Evolutionary conservation across 192 early-diverging fungal genomes (phyloP).

Genomic region (Entomortierella beljakovae): DNA sequence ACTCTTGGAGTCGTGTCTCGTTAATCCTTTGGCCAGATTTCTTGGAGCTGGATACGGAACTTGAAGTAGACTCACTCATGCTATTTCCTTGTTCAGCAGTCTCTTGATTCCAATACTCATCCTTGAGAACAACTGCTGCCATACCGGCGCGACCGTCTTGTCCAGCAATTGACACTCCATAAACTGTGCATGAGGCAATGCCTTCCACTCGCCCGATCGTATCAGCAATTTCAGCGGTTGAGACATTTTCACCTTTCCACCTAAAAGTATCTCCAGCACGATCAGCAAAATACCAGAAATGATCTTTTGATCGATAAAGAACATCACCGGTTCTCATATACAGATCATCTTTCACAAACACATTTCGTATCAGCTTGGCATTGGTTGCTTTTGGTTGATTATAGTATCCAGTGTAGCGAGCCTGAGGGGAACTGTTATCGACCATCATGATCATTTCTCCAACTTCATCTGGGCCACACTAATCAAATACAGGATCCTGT

Average conservation of each 20-base stretch:
- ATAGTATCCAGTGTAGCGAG: constrained; percentile 63
- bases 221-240: constrained; percentile 71
- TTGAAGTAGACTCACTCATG: not conserved
- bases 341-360: constrained; percentile 69
- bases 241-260: constrained; percentile 76
- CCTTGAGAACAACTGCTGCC: constrained; percentile 67
- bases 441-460: constrained; percentile 62
- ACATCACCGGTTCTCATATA: constrained; percentile 73
- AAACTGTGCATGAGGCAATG: constrained; percentile 70
- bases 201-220: constrained; percentile 61
- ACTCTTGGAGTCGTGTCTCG: constrained; percentile 20
- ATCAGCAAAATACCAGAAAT: constrained; percentile 74
- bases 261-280: constrained; percentile 79
- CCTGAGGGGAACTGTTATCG: constrained; percentile 31
- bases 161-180: constrained; percentile 68
- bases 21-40: not conserved
- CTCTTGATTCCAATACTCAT: constrained; percentile 15
- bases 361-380: constrained; percentile 64
- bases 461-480: constrained; percentile 57
- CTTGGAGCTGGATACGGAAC: not conserved
- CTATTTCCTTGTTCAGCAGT: not conserved
- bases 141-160: constrained; percentile 77
- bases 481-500: not conserved
- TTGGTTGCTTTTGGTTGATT: constrained; percentile 60
- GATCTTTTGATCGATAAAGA: constrained; percentile 59